These are phyloP conservation scores for Lipomyces chichibuensis DNA, from an alignment of 805 yeast genomes.

Conservation along the genomic window DNA sequence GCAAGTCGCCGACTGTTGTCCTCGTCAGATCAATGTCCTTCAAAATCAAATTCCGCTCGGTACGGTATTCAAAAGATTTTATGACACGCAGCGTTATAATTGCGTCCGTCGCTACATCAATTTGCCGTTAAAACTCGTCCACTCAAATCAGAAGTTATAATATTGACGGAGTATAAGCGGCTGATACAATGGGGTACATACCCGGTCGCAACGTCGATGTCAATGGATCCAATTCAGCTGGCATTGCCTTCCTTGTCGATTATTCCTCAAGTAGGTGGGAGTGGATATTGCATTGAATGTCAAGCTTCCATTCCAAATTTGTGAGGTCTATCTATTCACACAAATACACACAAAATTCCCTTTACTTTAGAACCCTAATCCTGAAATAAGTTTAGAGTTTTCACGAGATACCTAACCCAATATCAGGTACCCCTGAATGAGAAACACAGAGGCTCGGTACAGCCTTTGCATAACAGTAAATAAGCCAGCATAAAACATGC, in stretches of 20 bases:
- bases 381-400: no score
- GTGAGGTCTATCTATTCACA: no score
- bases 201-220: slow-evolving; percentile 76
- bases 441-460: no score
- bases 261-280: background rate
- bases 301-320: no score
- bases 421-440: no score
- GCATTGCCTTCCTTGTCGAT: background rate
- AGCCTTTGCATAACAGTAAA: no score
- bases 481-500: no score
- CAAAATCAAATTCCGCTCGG: slow-evolving; percentile 75
- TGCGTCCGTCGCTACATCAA: slow-evolving; percentile 50
- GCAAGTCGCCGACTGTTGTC: slow-evolving; percentile 67
- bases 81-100: slow-evolving; percentile 82
- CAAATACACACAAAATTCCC: no score
- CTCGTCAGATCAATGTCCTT: slow-evolving; percentile 68
- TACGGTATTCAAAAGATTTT: slow-evolving; percentile 89
- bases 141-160: background rate
- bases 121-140: background rate
- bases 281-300: background rate
- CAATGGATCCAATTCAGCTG: slow-evolving; percentile 58
- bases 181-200: slow-evolving; percentile 44
- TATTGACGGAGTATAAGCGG: slow-evolving; percentile 5
- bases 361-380: no score
- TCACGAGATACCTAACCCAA: no score